A percentile compares a stretch with the other conserved stretches of the same genome.
phyloP scores from a whole-genome alignment of 179 eudicot genomes.

The Beta corolliflora region DNA sequence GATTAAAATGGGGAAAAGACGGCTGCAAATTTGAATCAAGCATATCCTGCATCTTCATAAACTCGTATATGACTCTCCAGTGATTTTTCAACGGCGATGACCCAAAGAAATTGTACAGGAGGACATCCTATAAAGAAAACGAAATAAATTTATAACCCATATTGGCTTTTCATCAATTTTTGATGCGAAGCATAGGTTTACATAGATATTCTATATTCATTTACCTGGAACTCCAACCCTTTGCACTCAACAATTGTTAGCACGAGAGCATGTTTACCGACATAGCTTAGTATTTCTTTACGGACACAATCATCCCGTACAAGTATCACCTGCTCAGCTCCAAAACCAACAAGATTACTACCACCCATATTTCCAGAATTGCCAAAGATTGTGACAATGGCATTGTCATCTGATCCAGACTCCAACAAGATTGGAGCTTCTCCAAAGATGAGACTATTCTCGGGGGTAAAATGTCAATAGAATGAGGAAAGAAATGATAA shows the following conservation, averaged over 20 bases:
- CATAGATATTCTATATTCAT: background rate
- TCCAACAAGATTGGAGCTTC: conserved; percentile 71
- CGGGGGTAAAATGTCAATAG: conserved; percentile 61
- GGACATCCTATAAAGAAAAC: conserved; percentile 54
- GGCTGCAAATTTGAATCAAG: conserved; percentile 35
- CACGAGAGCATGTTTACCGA: conserved; percentile 70
- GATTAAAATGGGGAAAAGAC: conserved; percentile 46
- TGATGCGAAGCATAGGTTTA: background rate
- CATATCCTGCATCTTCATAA: conserved; percentile 46
- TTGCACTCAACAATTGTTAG: conserved; percentile 82
- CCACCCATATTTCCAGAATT: conserved; percentile 39
- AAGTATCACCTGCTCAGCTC: conserved; percentile 79
- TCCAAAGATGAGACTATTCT: conserved; percentile 61
- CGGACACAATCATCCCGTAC: conserved; percentile 64
- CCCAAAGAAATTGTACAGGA: conserved; percentile 75
- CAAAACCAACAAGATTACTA: conserved; percentile 58
- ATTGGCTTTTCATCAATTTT: background rate
- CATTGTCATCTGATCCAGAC: conserved; percentile 60
- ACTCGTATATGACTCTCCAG: conserved; percentile 73
- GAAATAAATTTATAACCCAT: background rate
- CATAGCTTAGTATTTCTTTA: conserved; percentile 42
- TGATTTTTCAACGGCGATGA: conserved; percentile 63
- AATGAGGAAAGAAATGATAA: conserved; percentile 55
- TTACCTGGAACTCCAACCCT: conserved; percentile 82
- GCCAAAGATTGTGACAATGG: conserved; percentile 60